Base-by-base conservation (phyloP, 2,329 filamentous ascomycete species). In the Aspergillus glaucus region DNA sequence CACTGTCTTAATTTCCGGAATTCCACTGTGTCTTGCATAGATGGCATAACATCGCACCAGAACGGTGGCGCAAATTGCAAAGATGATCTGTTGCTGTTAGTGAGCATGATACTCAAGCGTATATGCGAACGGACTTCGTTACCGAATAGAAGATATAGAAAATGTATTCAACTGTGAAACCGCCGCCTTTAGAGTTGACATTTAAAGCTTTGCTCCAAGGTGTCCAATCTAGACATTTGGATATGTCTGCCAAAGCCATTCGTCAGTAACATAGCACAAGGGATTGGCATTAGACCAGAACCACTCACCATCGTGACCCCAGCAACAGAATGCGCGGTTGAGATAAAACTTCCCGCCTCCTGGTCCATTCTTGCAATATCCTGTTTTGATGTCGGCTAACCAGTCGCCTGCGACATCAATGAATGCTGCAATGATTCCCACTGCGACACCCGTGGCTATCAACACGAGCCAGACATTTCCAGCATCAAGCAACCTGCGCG, bases 1-100 rank as follows among this genome's bases (percentile, higher is more conserved):
- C 7, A 98, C 82, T 2, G 91, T 96, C 76, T 98, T 98, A 71
- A 98, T 94, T 74, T 98, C 92, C 5, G 92, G 90, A 58, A 98
- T 96, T 70, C 92, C 92, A 65, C 89, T 95, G 63, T 97, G 92
- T 65, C 87, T 92, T 43, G 92, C 92, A 69, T 95, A 88, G 4
- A 87, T 77, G 21, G 88, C 89, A 68, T 91, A 97, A 59, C 86
- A 82, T 59, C 86, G 82, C 12, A 97, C 91, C 47, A 97, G 73
- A 46, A 91, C 65, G 46, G 86, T 88, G 8, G 93, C 89, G 50
- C 79, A 81, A 34, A 82, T 76, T 22, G 92, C 91, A 63, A 95
- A 92, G 6, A 86, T 60, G 8, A 92, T 76, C 86, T 91, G 21
- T 17, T 28, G 21, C 44, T 14, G 3, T 17, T 30, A 40, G 37